Percentiles rank a stretch among this genome's conserved stretches.
These are phyloP conservation scores for Phytophthora sojae DNA, from an alignment of 352 stramenopile genomes.

Conservation along the genomic window DNA sequence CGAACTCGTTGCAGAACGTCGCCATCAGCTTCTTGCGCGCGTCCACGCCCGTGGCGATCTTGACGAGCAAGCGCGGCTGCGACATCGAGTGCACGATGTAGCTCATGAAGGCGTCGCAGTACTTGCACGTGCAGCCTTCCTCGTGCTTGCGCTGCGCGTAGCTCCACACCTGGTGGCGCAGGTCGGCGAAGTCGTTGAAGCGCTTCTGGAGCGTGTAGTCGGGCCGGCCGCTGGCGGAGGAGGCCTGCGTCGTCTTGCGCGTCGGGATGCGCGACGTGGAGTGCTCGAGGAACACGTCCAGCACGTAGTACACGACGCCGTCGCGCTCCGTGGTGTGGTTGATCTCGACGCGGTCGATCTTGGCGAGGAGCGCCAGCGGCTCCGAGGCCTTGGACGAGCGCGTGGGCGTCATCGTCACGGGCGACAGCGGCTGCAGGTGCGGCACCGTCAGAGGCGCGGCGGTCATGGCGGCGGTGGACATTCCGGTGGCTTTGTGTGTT, in stretches of 20 bases:
- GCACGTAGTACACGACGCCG: conserved; percentile 57
- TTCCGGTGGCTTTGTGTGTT: no score
- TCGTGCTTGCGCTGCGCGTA: conserved; percentile 54
- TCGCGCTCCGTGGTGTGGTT: conserved; percentile 41
- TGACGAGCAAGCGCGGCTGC: conserved; percentile 57
- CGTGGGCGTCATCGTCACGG: conserved; percentile 36
- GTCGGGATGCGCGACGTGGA: conserved; percentile 65
- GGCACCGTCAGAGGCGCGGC: conserved; percentile 25
- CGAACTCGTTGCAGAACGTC: conserved; percentile 60
- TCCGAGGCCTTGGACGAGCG: conserved; percentile 34
- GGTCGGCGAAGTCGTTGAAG: conserved; percentile 60
- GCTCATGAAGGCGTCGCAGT: conserved; percentile 59
- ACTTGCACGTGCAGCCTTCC: conserved; percentile 42
- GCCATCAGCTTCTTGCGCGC: conserved; percentile 53
- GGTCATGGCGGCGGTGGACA: conserved; percentile 20
- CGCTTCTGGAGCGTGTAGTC: conserved; percentile 60
- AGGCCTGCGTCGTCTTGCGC: conserved; percentile 45
- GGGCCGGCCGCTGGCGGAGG: no score
- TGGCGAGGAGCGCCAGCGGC: conserved; percentile 39
- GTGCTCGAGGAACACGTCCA: conserved; percentile 72
- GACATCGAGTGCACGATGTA: conserved; percentile 62
- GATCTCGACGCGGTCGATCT: conserved; percentile 61
- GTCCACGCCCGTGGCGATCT: conserved; percentile 45
- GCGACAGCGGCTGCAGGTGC: conserved; percentile 32
- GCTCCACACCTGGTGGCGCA: conserved; percentile 58